Evolutionary conservation across 139 green algal genomes (phyloP), one percentile per base, ranked within the genome.

Genomic region (Trebouxia sp.): DNA sequence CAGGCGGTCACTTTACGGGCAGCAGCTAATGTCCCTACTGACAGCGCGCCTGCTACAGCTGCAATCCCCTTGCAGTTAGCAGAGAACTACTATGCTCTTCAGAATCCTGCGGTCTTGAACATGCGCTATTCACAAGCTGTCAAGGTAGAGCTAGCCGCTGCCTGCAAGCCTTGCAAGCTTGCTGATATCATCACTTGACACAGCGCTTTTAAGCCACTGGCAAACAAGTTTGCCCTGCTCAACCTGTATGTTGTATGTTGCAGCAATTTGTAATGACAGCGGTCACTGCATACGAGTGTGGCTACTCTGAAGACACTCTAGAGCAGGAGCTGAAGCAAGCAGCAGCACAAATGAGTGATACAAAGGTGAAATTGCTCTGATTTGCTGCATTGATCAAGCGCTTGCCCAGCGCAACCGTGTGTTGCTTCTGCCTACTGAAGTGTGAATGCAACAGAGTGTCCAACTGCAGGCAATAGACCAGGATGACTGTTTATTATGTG

Each of bases 241-340:
- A 58, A 22, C 50, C 22, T 28, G 50, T 5, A 17, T 28, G 22
- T 56, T 58, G 14, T 38, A 20, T 45, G 10, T 26, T 83, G 50
- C 83, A 92, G 85, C 80, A 83, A 1, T 92, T 92, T 81, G 85
- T 82, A 11, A 45, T 83, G 17, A 58, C 53, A 28, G 85, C 87
- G 32, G 87, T 92, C 53, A 70, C 85, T 41, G 88, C 88, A 2
- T 92, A 92, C 67, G 88, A 91, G 83, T 92, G 88, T 69, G 88
- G 88, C 26, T 88, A 87, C 67, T 80, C 78, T 20, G 86, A 92
- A 78, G 62, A 72, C 6, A 84, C 83, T 26, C 51, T 92, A 43
- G 45, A 56, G 1, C 78, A 86, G 39, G 82, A 87, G 81, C 79
- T 92, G 26, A 30, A 30, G 10, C 69, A 53, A 35, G 41, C 69